Percentiles rank a stretch among this genome's conserved stretches.
phyloP scores from a whole-genome alignment of 2,329 filamentous ascomycete species.

The Fusarium verrucosum region DNA sequence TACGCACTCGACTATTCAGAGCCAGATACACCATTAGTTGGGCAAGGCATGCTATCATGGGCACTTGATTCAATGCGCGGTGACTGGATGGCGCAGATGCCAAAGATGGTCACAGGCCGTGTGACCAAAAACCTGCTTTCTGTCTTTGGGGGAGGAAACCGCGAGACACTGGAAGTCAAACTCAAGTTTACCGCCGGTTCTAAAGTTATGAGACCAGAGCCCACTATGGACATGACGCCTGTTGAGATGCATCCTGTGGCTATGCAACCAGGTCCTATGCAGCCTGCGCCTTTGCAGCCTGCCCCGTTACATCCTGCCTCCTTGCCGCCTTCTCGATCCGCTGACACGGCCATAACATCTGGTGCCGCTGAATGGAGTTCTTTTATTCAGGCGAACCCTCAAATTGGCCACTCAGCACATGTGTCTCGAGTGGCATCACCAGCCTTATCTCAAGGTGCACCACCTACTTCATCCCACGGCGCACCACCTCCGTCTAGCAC shows the following conservation, averaged over 20 bases:
- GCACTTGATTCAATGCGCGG: slow-evolving; percentile 63
- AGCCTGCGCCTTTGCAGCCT: slow-evolving; percentile 1
- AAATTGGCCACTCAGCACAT: slow-evolving; percentile 53
- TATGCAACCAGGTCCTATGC: not conserved
- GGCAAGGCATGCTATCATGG: slow-evolving; percentile 94
- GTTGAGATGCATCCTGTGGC: slow-evolving; percentile 7
- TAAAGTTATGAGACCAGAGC: slow-evolving; percentile 56
- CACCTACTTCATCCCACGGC: slow-evolving; percentile 50
- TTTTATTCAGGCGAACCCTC: slow-evolving; percentile 76
- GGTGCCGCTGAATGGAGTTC: slow-evolving; percentile 82
- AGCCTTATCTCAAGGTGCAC: slow-evolving; percentile 49
- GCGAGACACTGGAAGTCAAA: slow-evolving; percentile 92
- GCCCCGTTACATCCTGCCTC: not conserved
- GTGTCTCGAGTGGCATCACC: slow-evolving; percentile 51
- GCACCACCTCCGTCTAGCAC: slow-evolving; percentile 32
- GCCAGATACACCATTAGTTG: slow-evolving; percentile 89
- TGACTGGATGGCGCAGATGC: slow-evolving; percentile 61
- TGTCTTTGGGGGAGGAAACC: slow-evolving; percentile 82
- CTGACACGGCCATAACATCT: slow-evolving; percentile 55
- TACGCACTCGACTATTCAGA: slow-evolving; percentile 98
- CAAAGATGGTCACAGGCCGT: slow-evolving; percentile 84
- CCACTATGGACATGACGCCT: slow-evolving; percentile 39
- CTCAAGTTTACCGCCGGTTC: slow-evolving; percentile 84
- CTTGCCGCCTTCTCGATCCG: slow-evolving; percentile 29
- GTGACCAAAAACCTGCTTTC: slow-evolving; percentile 87